Evolutionary conservation across 257 asterid species (phyloP).

Genomic region (Gentiana macrophylla): DNA sequence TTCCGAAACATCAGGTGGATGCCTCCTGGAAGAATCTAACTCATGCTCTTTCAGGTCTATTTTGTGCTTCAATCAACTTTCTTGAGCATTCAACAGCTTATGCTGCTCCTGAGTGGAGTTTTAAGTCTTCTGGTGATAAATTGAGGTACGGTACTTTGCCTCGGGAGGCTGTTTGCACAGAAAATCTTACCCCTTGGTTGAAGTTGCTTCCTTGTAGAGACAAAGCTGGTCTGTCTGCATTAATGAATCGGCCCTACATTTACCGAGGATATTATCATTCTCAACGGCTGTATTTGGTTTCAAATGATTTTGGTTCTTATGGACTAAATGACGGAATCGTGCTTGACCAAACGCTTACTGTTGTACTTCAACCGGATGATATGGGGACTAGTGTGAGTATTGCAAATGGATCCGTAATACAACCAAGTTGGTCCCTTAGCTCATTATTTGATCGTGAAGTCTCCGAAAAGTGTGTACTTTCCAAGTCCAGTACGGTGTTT

Average conservation of each 20-base stretch:
- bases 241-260: slow-evolving; percentile 88
- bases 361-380: slow-evolving; percentile 68
- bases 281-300: slow-evolving; percentile 69
- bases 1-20: slow-evolving; percentile 65
- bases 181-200: slow-evolving; percentile 98
- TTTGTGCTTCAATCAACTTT: slow-evolving; percentile 97
- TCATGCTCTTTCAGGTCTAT: slow-evolving; percentile 95
- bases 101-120: slow-evolving; percentile 78
- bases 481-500: slow-evolving; percentile 66
- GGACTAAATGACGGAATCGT: slow-evolving; percentile 39
- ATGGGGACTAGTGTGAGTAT: slow-evolving; percentile 19
- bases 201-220: slow-evolving; percentile 98
- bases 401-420: slow-evolving; percentile 32
- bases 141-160: slow-evolving; percentile 88
- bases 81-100: slow-evolving; percentile 75
- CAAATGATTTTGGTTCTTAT: slow-evolving; percentile 47
- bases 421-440: slow-evolving; percentile 82
- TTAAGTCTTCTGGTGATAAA: slow-evolving; percentile 46
- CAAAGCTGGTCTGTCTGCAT: slow-evolving; percentile 80
- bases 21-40: slow-evolving; percentile 87
- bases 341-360: slow-evolving; percentile 85
- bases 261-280: slow-evolving; percentile 83
- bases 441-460: slow-evolving; percentile 82
- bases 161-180: slow-evolving; percentile 99
- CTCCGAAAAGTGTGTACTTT: slow-evolving; percentile 57